These are phyloP conservation scores for Colletotrichum sidae DNA, from an alignment of 2,329 filamentous ascomycete species.

Conservation along the genomic window DNA sequence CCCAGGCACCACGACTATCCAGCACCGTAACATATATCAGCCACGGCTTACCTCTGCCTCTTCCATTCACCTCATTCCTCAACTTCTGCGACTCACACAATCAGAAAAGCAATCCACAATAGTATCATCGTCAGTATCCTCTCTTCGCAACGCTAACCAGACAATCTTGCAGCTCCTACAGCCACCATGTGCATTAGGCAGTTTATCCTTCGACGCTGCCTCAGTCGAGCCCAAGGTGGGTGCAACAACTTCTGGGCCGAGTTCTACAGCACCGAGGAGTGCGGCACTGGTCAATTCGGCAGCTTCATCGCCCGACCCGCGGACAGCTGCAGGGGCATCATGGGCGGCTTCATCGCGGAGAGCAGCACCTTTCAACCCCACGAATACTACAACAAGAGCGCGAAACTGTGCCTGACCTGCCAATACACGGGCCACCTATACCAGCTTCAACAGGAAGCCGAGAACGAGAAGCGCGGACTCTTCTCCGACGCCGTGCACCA, in stretches of 20 bases:
- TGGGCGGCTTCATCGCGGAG: conserved; percentile 27
- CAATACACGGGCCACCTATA: not conserved
- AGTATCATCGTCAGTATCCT: not conserved
- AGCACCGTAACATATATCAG: too few relatives aligned
- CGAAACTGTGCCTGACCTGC: conserved; percentile 17
- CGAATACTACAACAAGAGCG: not conserved
- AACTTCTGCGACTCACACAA: not conserved
- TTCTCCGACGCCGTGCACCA: conserved; percentile 12
- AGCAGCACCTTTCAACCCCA: conserved; percentile 18
- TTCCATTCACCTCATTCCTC: too few relatives aligned
- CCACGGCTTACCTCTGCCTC: too few relatives aligned
- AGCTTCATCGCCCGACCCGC: conserved; percentile 10
- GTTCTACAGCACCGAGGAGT: conserved; percentile 4
- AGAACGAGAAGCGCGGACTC: conserved; percentile 9
- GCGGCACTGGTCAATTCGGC: conserved; percentile 6
- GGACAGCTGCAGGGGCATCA: conserved; percentile 11
- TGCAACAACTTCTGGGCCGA: conserved; percentile 33
- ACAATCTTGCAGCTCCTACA: not conserved
- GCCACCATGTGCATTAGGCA: conserved; percentile 28
- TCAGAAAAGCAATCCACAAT: too few relatives aligned
- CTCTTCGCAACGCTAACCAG: not conserved
- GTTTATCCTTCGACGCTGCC: conserved; percentile 29
- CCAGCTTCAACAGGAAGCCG: conserved; percentile 3
- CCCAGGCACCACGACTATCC: too few relatives aligned
- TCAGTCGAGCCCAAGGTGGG: conserved; percentile 3